Percentiles rank a stretch among this genome's conserved stretches.
Conservation (phyloP, 805 yeast genomes). For the Sugiyamaella chiloensis region DNA sequence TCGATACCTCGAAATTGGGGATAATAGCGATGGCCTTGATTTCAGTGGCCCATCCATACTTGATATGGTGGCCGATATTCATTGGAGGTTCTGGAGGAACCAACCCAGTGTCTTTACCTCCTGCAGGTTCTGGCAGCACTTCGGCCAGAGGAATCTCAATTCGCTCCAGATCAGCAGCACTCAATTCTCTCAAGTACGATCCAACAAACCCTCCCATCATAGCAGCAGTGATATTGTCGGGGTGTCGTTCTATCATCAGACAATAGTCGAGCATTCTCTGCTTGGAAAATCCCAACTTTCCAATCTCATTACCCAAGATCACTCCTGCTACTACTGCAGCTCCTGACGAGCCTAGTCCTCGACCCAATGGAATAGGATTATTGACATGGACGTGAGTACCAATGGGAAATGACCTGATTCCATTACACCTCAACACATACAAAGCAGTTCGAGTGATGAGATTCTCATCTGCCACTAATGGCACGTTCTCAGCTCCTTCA, state of each 20-base stretch:
- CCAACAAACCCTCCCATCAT: constrained; percentile 99
- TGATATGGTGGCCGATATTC: constrained; percentile 83
- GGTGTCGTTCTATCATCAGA: constrained; percentile 96
- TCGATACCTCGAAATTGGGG: constrained; percentile 91
- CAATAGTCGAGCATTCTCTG: constrained; percentile 89
- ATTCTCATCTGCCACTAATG: constrained; percentile 72
- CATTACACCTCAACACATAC: constrained; percentile 84
- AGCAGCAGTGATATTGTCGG: constrained; percentile 97
- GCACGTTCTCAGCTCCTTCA: constrained; percentile 80
- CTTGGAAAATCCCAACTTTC: constrained; percentile 66
- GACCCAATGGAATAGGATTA: constrained; percentile 93
- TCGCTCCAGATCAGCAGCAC: constrained; percentile 64
- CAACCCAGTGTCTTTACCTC: constrained; percentile 64
- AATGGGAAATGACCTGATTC: constrained; percentile 67
- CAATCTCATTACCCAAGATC: constrained; percentile 81
- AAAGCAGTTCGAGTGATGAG: constrained; percentile 90
- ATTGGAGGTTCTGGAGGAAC: constrained; percentile 80
- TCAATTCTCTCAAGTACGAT: constrained; percentile 79
- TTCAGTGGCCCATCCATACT: constrained; percentile 75
- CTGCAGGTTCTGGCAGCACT: constrained; percentile 75
- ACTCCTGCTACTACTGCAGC: constrained; percentile 99
- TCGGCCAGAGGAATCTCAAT: constrained; percentile 83
- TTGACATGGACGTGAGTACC: constrained; percentile 78
- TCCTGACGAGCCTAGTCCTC: constrained; percentile 96
- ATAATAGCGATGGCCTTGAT: constrained; percentile 88